phyloP scores from a whole-genome alignment of 2,329 filamentous ascomycete species.

The Sporothrix brasiliensis region DNA sequence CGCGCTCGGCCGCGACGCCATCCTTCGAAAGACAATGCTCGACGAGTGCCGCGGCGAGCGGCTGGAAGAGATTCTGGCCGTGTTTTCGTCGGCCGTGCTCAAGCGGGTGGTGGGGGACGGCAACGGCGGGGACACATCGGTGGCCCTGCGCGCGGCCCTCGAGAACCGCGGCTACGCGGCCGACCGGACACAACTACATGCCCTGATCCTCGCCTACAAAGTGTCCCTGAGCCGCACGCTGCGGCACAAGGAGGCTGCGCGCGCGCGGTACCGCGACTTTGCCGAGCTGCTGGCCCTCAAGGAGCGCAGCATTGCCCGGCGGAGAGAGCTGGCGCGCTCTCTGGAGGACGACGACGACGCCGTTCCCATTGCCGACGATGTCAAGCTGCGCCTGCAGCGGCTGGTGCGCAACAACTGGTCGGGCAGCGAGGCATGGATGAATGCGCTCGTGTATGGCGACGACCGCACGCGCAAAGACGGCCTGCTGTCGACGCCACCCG shows the following conservation, averaged over 20 bases:
- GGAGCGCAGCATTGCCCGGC: slow-evolving; percentile 58
- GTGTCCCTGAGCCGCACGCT: slow-evolving; percentile 64
- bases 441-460: slow-evolving; percentile 70
- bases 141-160: slow-evolving; percentile 56
- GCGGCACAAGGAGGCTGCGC: slow-evolving; percentile 61
- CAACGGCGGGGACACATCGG: slow-evolving; percentile 27
- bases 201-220: slow-evolving; percentile 73
- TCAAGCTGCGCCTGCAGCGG: slow-evolving; percentile 57
- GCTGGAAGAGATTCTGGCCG: slow-evolving; percentile 80
- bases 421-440: slow-evolving; percentile 73
- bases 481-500: slow-evolving; percentile 68
- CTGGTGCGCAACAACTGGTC: slow-evolving; percentile 74
- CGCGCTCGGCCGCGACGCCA: slow-evolving; percentile 73
- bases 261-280: slow-evolving; percentile 64
- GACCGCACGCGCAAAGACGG: slow-evolving; percentile 55
- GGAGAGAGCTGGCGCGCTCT: slow-evolving; percentile 53
- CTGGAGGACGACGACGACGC: slow-evolving; percentile 38
- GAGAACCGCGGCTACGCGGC: slow-evolving; percentile 62
- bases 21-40: slow-evolving; percentile 90
- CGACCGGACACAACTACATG: slow-evolving; percentile 59
- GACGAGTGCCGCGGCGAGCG: slow-evolving; percentile 94
- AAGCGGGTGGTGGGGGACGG: slow-evolving; percentile 60
- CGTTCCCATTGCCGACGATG: slow-evolving; percentile 43
- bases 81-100: slow-evolving; percentile 81
- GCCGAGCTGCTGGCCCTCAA: slow-evolving; percentile 66